Evolutionary conservation across 2,329 filamentous ascomycete species (phyloP).

Genomic region (Fusarium coicis): DNA sequence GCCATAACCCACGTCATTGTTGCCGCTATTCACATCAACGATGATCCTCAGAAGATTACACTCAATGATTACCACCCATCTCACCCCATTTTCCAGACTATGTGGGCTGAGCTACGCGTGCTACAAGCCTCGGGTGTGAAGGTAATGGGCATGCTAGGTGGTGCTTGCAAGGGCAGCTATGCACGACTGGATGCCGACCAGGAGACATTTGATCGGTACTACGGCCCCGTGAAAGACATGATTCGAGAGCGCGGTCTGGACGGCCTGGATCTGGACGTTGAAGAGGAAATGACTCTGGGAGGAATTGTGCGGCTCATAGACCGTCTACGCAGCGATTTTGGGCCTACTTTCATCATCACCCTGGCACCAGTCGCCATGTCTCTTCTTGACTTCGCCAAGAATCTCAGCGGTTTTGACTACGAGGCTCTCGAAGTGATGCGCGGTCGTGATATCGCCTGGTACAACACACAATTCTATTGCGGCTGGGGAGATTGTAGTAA

Average conservation of each 20-base stretch:
- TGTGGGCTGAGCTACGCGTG: slow-evolving; percentile 82
- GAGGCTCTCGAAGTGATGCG: slow-evolving; percentile 75
- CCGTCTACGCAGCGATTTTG: slow-evolving; percentile 75
- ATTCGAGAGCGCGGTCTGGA: slow-evolving; percentile 71
- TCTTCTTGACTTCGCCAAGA: slow-evolving; percentile 62
- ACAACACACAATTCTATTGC: slow-evolving; percentile 94
- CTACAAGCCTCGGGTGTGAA: slow-evolving; percentile 80
- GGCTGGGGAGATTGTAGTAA: slow-evolving; percentile 75
- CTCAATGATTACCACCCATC: slow-evolving; percentile 83
- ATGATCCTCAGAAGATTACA: slow-evolving; percentile 71
- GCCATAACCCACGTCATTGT: slow-evolving; percentile 83
- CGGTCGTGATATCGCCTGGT: slow-evolving; percentile 78
- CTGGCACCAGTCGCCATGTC: slow-evolving; percentile 85
- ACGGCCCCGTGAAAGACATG: slow-evolving; percentile 73
- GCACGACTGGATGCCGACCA: slow-evolving; percentile 64
- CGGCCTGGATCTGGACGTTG: slow-evolving; percentile 82
- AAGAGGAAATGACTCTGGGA: slow-evolving; percentile 76
- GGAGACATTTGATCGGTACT: slow-evolving; percentile 77
- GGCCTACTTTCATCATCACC: slow-evolving; percentile 77
- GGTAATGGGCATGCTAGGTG: slow-evolving; percentile 88
- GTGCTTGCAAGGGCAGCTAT: slow-evolving; percentile 81
- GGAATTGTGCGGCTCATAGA: slow-evolving; percentile 76
- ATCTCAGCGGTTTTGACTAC: slow-evolving; percentile 87
- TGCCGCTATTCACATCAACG: slow-evolving; percentile 86
- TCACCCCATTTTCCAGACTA: slow-evolving; percentile 72